Conservation (phyloP, 2,329 filamentous ascomycete species). For the Colletotrichum incanum region DNA sequence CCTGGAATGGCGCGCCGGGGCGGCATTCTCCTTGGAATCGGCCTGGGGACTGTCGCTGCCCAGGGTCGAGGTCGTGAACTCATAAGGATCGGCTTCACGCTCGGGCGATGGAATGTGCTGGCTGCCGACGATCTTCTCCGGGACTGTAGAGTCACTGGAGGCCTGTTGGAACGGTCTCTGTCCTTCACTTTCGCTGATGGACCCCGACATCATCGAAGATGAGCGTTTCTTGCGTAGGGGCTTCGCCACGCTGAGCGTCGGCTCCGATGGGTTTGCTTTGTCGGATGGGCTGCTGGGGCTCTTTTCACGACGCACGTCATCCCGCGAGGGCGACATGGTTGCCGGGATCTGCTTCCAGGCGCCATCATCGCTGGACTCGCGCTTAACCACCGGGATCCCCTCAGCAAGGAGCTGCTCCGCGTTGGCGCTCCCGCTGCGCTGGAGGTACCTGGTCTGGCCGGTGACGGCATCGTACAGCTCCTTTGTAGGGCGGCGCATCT, state of each 20-base stretch:
- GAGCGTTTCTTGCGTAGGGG: constrained; percentile 60
- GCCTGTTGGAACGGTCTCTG: constrained; percentile 19
- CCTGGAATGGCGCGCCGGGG: constrained; percentile 52
- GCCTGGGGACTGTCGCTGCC: constrained; percentile 43
- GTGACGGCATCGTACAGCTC: constrained; percentile 82
- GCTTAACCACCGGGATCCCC: constrained; percentile 51
- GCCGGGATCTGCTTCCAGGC: constrained; percentile 52
- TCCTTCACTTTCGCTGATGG: constrained; percentile 32
- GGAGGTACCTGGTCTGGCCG: constrained; percentile 70
- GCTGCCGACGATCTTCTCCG: background rate
- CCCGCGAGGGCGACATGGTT: constrained; percentile 12
- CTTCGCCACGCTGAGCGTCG: constrained; percentile 53
- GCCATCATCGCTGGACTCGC: constrained; percentile 51
- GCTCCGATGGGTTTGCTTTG: constrained; percentile 52
- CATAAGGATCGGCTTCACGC: constrained; percentile 64
- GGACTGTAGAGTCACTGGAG: background rate
- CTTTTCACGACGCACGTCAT: background rate
- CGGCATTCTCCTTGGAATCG: constrained; percentile 49
- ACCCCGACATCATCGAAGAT: constrained; percentile 49
- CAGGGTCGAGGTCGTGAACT: constrained; percentile 67
- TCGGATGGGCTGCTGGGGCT: constrained; percentile 60
- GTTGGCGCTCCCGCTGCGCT: constrained; percentile 50
- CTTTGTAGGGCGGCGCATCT: constrained; percentile 87
- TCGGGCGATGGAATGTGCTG: constrained; percentile 10
- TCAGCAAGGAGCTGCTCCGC: constrained; percentile 57